phyloP scores from a whole-genome alignment of 768 basidiomycete species.

The Mycena vitilis region DNA sequence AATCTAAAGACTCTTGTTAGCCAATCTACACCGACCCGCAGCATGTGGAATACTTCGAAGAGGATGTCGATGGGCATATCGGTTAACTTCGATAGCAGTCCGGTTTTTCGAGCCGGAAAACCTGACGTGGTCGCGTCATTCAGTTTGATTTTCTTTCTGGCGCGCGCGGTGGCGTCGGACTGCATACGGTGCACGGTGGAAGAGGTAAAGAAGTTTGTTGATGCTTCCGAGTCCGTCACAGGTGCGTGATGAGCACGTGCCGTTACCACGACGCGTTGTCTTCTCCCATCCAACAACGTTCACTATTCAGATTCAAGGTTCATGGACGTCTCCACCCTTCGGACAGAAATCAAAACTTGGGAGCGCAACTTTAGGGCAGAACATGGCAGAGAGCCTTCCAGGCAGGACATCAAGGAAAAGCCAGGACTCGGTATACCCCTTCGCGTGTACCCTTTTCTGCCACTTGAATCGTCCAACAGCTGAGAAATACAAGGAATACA shows the following conservation, averaged over 20 bases:
- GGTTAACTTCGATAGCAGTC: neutral
- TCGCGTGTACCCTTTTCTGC: constrained; percentile 14
- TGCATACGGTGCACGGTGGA: neutral
- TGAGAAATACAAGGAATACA: constrained; percentile 85
- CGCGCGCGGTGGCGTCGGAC: neutral
- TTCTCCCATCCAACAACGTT: neutral
- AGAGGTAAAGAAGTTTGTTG: neutral
- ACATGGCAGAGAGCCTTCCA: constrained; percentile 69
- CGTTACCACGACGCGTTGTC: neutral
- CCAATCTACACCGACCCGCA: too few relatives aligned
- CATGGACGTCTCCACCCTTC: constrained; percentile 53
- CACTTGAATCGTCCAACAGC: constrained; percentile 55
- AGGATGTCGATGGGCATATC: constrained; percentile 11
- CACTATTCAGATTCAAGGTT: constrained; percentile 39
- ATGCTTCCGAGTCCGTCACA: constrained; percentile 4
- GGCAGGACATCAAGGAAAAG: constrained; percentile 76
- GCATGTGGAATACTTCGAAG: constrained; percentile 3
- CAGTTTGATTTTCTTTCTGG: constrained; percentile 2
- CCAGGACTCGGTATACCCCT: constrained; percentile 69
- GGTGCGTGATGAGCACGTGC: neutral
- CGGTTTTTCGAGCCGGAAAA: neutral
- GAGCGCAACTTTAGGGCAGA: constrained; percentile 72
- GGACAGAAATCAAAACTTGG: constrained; percentile 82
- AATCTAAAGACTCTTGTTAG: neutral
- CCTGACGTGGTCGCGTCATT: neutral